These are phyloP conservation scores for Aspergillus campestris DNA, from an alignment of 495 filamentous ascomycete genomes.

Conservation along the genomic window DNA sequence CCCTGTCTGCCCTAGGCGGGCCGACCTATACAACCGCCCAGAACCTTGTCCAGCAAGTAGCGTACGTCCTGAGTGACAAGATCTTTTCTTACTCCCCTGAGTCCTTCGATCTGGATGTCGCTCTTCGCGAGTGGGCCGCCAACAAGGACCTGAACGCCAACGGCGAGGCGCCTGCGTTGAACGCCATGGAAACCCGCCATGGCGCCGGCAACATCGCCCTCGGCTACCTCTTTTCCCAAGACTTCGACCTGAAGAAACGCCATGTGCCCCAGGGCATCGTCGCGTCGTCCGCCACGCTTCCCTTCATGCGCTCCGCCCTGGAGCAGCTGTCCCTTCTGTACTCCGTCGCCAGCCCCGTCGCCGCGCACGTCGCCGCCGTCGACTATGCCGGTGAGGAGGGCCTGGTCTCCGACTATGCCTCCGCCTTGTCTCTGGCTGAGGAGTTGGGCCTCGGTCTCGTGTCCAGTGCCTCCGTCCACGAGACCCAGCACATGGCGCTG, in stretches of 20 bases:
- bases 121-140: slow-evolving; percentile 65
- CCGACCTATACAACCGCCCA: slow-evolving; percentile 89
- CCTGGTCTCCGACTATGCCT: slow-evolving; percentile 81
- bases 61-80: slow-evolving; percentile 88
- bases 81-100: slow-evolving; percentile 95
- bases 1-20: slow-evolving; percentile 61
- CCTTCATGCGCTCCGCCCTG: slow-evolving; percentile 70
- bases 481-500: slow-evolving; percentile 91
- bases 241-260: slow-evolving; percentile 85
- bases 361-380: slow-evolving; percentile 87
- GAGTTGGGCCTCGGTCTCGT: slow-evolving; percentile 84
- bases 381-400: slow-evolving; percentile 70
- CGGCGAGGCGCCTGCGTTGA: slow-evolving; percentile 68
- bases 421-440: slow-evolving; percentile 73
- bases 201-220: slow-evolving; percentile 89
- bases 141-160: slow-evolving; percentile 64
- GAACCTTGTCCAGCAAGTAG: slow-evolving; percentile 87
- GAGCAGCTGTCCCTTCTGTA: slow-evolving; percentile 89
- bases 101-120: slow-evolving; percentile 78
- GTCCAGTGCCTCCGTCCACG: slow-evolving; percentile 75
- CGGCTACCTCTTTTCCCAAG: slow-evolving; percentile 93
- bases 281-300: slow-evolving; percentile 72
- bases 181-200: slow-evolving; percentile 74
- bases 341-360: slow-evolving; percentile 80
- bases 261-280: slow-evolving; percentile 85